Base-by-base conservation (phyloP, 345 rosid species). In the Salix dunnii region DNA sequence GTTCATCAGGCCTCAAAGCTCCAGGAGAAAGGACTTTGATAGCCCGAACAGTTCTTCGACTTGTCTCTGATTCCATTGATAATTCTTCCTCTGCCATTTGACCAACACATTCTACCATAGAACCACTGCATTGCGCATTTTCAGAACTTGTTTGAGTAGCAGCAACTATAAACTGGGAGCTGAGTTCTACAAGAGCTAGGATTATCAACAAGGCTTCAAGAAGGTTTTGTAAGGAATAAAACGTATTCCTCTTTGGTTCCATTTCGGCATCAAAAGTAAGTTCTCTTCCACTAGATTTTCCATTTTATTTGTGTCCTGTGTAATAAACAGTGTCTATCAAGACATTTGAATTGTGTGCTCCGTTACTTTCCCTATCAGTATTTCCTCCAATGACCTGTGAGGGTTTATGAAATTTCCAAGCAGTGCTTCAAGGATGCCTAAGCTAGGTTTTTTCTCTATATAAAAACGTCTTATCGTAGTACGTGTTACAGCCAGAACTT, bases 1-100 rank as follows among this genome's bases (percentile, higher is more conserved):
- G 70, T 38, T 2, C 5, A 64, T 76, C 72, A 2, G 20, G 10
- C 75, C 21, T 36, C 9, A 79, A 67, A 33, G 77, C 80, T 4
- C 55, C 76, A 6, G 74, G 67, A 43, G 65, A 63, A 25, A 79
- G 42, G 43, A 5, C 27, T 6, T 51, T 82, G 20, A 1, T 3
- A 12, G 35, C 75, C 20, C 3, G 33, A 14, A 72, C 65, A 65
- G 75, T 9, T 49, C 82, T 71, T 61, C 49, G 23, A n/a, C 63
- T 62, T 25, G 72, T 60, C 61, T 72, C 77, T 0, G 74, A 67
- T 23, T 74, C 81, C 77, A 77, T 70, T 40, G 38, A 53, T 18
- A 69, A 25, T 40, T 14, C 67, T 62, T 79, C 73, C 20, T 76
- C 80, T 13, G 20, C 78, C 30, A 67, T 46, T 23, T 67, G 28